phyloP scores from a whole-genome alignment of 495 filamentous ascomycete genomes.

The Penicillium antarcticum region DNA sequence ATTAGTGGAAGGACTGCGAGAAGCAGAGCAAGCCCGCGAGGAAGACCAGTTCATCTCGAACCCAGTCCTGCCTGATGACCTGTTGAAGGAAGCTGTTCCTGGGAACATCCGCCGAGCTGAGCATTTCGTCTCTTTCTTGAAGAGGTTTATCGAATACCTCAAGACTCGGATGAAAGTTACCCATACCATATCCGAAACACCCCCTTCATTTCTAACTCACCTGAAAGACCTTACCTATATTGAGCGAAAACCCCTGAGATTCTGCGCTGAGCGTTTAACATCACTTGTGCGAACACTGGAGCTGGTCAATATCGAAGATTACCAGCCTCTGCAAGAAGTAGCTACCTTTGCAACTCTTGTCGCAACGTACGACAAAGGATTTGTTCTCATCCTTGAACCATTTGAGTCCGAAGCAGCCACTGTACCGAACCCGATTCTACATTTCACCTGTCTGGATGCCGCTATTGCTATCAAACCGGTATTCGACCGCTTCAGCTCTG shows the following conservation, averaged over 20 bases:
- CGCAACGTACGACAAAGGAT: slow-evolving; percentile 96
- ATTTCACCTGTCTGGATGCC: slow-evolving; percentile 95
- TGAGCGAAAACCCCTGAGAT: slow-evolving; percentile 91
- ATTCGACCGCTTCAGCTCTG: slow-evolving; percentile 94
- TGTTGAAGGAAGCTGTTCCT: slow-evolving; percentile 80
- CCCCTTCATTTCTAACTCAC: slow-evolving; percentile 88
- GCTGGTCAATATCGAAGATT: slow-evolving; percentile 96
- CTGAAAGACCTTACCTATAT: slow-evolving; percentile 95
- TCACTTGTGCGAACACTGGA: slow-evolving; percentile 95
- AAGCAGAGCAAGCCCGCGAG: slow-evolving; percentile 80
- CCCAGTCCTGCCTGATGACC: slow-evolving; percentile 48
- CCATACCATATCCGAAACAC: slow-evolving; percentile 95
- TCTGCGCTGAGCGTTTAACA: slow-evolving; percentile 92
- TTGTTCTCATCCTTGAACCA: slow-evolving; percentile 91
- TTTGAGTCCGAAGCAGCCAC: slow-evolving; percentile 95
- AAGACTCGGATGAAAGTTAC: slow-evolving; percentile 98
- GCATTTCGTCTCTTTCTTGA: slow-evolving; percentile 93
- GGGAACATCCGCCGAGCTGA: slow-evolving; percentile 96
- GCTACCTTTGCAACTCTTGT: slow-evolving; percentile 98
- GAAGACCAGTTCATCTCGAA: slow-evolving; percentile 98
- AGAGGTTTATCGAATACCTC: slow-evolving; percentile 95
- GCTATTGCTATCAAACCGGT: slow-evolving; percentile 98
- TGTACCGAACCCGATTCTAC: slow-evolving; percentile 90
- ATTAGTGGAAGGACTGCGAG: slow-evolving; percentile 86
- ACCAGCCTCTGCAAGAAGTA: slow-evolving; percentile 94